Base-by-base conservation (phyloP, 495 filamentous ascomycete genomes). In the Hyphodiscus hymeniophilus region DNA sequence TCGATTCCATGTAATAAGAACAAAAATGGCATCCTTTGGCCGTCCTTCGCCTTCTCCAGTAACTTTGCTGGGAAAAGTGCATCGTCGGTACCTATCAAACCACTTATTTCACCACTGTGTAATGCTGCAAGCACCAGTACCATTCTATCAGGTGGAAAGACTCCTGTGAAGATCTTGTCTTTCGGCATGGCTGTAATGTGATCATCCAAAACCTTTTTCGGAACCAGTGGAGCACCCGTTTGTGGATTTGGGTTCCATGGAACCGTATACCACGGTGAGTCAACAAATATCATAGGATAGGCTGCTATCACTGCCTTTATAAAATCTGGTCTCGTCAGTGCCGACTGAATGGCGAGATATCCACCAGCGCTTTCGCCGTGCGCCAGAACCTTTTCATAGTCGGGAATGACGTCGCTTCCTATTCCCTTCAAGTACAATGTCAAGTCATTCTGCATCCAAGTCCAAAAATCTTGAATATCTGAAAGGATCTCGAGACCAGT, bases 381-480 rank as follows among this genome's bases (percentile, higher is more conserved):
- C 15, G 38, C 42, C 15, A 42, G 4, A 3, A 54, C 34, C 13
- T 47, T 44, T 3, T 21, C 18, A 18, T 47, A 18, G 30, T 58
- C 51, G 4, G 42, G 42, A 1, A 13, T 31, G 7, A 47, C 16
- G 1, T 35, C 42, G 31, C 41, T 47, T 15, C 45, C 33, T 28
- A 45, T 33, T 11, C 21, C 31, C 11, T 41, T 46, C 13, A 57
- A 15, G 18, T 38, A 49, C 2, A 18, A 11, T 0, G 33, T 10
- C 1, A 57, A 41, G 15, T 42, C 22, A 1, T 35, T 51, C 36
- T 50, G 38, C 12, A 76, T 34, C 76, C 76, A 80, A 3, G 59
- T 46, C 68, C 71, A 75, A 56, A 76, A 72, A 48, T 73, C 67
- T 12, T 63, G 53, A 6, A 78, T 39, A 49, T 80, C 76, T 20